These are phyloP conservation scores for Penicillium canescens DNA, from an alignment of 495 filamentous ascomycete genomes.

Conservation along the genomic window DNA sequence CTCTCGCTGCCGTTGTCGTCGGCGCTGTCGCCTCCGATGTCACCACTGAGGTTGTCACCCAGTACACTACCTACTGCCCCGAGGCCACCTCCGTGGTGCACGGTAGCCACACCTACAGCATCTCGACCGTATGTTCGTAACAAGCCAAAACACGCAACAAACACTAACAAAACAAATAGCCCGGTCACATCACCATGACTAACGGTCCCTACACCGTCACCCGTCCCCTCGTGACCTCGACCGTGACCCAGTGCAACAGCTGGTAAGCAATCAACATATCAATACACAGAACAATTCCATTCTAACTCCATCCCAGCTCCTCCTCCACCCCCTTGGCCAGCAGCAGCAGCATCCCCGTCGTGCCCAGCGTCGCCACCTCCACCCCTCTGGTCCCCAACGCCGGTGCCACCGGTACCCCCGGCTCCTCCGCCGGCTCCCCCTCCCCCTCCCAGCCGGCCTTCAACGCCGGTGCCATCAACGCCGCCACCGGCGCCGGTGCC, in stretches of 20 bases:
- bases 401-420: constrained; percentile 29
- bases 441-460: constrained; percentile 50
- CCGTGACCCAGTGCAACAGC: constrained; percentile 63
- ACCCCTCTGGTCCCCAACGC: constrained; percentile 6
- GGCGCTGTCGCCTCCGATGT: constrained; percentile 53
- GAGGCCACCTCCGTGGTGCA: constrained; percentile 68
- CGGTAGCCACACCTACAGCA: constrained; percentile 73
- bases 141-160: constrained; percentile 2
- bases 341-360: constrained; percentile 45
- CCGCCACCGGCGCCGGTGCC: constrained; percentile 58
- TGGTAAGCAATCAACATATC: constrained; percentile 46
- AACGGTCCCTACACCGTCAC: constrained; percentile 61
- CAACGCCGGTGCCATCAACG: constrained; percentile 51
- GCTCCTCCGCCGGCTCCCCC: constrained; percentile 39
- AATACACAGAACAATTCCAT: background rate
- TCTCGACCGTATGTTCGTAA: constrained; percentile 60
- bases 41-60: constrained; percentile 77
- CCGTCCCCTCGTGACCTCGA: constrained; percentile 64
- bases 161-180: constrained; percentile 34
- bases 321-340: constrained; percentile 22
- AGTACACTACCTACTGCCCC: constrained; percentile 86
- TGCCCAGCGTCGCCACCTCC: constrained; percentile 29
- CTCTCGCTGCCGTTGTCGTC: constrained; percentile 63
- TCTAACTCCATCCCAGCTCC: constrained; percentile 18
- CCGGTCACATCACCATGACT: constrained; percentile 79